Base-by-base conservation (phyloP, 2,329 filamentous ascomycete species). In the Acarospora socialis region DNA sequence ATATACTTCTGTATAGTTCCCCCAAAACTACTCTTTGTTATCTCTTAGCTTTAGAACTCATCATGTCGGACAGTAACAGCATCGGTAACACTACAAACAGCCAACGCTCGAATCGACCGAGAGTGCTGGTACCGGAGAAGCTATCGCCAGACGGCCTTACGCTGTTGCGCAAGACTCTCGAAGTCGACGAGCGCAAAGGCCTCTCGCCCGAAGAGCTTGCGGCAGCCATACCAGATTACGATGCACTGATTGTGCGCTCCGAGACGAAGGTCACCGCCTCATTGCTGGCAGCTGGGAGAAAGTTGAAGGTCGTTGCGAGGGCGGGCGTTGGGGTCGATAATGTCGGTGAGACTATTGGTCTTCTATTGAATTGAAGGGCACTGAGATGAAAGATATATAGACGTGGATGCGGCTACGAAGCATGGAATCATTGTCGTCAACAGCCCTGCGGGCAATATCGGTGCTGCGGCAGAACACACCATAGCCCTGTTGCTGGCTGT, bases 321-420 rank as follows among this genome's bases (percentile, higher is more conserved):
- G 81, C 81, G 8, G 81, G 81, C 8, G 81, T 87, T 1, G 81
- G 79, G 19, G 79, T 87, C 15, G 80, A 87, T 56, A 86, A 87
- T 56, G 81, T 90, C 29, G 68, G 51, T 53, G 32, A 36, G 49
- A 43, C 6, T 9, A 7, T 26, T 16, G 25, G 26, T 9, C 7
- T 18, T 28, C 14, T 6, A 12, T 19, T 10, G 14, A 4, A 12
- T 14, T 2, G 3, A 14, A 10, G 21, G 25, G n/a, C 22, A 5
- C 18, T 29, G 7, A 18, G n/a, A 26, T n/a, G 7, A 4, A 21
- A 8, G 9, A 9, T 15, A 22, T 7, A 6, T 32, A 52, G 65
- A 87, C 48, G 75, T 87, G 0, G 61, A 71, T 20, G 70, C 73
- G 5, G 81, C 81, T 3, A 87, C 80, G 0, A 63, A 68, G 22